Base-by-base conservation (phyloP, 202 grass and related monocot species). In the Carex arenaria region DNA sequence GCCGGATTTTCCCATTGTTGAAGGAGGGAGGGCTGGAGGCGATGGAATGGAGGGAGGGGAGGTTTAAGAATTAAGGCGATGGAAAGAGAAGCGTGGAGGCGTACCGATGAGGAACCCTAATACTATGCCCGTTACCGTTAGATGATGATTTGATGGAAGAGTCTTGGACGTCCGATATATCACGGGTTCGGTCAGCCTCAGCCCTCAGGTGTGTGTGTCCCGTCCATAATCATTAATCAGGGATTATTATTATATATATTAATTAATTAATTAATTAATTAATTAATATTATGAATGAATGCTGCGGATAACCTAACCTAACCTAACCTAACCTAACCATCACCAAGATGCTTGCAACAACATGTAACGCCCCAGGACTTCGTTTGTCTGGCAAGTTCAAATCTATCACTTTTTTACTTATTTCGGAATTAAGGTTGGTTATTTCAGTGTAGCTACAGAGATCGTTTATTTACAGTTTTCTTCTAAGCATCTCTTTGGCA, bases 1-100 rank as follows among this genome's bases (percentile, higher is more conserved):
- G 57, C 90, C 82, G 87, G 90, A 93, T 87, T 93, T 96, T 67
- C 93, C 89, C 90, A 89, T 89, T 74, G 70, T 61, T 8, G 67
- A 30, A 31, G 43, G 15, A 75, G 66, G 49, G 49, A 74, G 73
- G 60, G 67, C 1, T 1, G 26, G 26, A 26, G 26, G 26, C 75
- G 30, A 15, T 59, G n/a, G 67, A 38, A 20, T 75, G 26, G 26
- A 26, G 26, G 26, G 26, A 26, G 26, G 15, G n/a, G 53, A 15
- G 74, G 71, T 49, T 77, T 34, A 65, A 71, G 36, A 26, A 26
- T 26, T 26, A 26, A 26, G 26, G 26, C 26, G 26, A 26, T 26
- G 26, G 26, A 26, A 26, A 26, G 26, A 26, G 26, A 26, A 26
- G 63, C 3, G 36, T 19, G 20, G 76, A 64, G 52, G 65, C 38